Conservation (phyloP, 2,329 filamentous ascomycete species). For the Akanthomyces uredinophilus region DNA sequence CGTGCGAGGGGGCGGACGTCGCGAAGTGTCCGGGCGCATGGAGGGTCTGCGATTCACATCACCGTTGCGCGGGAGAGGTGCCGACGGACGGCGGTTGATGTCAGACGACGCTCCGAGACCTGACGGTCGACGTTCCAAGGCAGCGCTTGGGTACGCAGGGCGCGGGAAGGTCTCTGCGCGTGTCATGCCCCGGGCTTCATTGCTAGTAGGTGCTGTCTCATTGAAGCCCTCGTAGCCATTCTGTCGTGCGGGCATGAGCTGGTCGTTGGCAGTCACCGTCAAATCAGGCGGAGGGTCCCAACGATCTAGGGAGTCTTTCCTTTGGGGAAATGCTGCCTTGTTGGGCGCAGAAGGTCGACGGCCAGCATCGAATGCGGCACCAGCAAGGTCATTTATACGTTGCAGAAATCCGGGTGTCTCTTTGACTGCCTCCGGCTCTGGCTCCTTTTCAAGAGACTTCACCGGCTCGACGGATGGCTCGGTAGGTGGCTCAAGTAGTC, state of each 20-base stretch:
- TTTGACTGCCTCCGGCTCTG: not conserved
- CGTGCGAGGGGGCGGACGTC: conserved; percentile 48
- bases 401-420: conserved; percentile 4
- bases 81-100: conserved; percentile 21
- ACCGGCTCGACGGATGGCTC: not conserved
- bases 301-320: conserved; percentile 20
- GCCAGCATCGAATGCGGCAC: conserved; percentile 3
- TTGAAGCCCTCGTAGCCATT: conserved; percentile 57
- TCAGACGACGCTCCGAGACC: conserved; percentile 39
- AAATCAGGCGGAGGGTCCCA: not conserved
- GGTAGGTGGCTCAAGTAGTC: not conserved
- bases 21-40: conserved; percentile 45
- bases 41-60: conserved; percentile 22
- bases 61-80: not conserved
- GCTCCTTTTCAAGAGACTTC: not conserved
- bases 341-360: conserved; percentile 2
- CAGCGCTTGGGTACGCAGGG: conserved; percentile 30
- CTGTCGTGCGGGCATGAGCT: conserved; percentile 25
- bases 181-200: conserved; percentile 32
- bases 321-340: conserved; percentile 5
- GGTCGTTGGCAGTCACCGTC: conserved; percentile 19
- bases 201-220: conserved; percentile 37
- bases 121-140: conserved; percentile 41
- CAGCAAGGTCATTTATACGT: conserved; percentile 17
- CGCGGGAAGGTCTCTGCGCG: conserved; percentile 52